phyloP scores from a whole-genome alignment of 176 grass and related monocot genomes.

The Musa schizocarpa region DNA sequence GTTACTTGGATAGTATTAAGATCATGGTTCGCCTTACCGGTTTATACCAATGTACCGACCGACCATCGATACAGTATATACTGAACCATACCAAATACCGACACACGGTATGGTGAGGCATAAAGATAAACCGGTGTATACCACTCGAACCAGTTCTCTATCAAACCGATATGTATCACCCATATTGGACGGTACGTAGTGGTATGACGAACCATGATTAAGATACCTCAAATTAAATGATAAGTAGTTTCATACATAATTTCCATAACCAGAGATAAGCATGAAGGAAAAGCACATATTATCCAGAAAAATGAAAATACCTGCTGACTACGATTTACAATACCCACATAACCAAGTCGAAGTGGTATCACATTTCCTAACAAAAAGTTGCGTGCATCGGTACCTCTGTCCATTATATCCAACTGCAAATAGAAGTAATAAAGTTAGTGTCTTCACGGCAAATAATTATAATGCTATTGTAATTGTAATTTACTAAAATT shows the following conservation, averaged over 20 bases:
- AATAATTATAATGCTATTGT: conserved; percentile 6
- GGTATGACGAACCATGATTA: not conserved
- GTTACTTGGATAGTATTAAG: not conserved
- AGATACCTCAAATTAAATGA: too few relatives aligned
- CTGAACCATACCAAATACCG: too few relatives aligned
- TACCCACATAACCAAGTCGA: conserved; percentile 77
- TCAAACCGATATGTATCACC: too few relatives aligned
- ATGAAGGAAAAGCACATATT: not conserved
- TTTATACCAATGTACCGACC: too few relatives aligned
- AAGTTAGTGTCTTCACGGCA: conserved; percentile 22
- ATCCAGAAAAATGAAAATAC: conserved; percentile 31
- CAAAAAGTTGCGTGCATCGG: conserved; percentile 89
- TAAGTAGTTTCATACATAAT: too few relatives aligned
- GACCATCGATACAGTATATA: too few relatives aligned
- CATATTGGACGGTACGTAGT: too few relatives aligned
- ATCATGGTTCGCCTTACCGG: too few relatives aligned
- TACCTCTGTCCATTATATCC: conserved; percentile 99
- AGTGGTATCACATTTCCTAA: conserved; percentile 90
- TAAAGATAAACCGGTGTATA: too few relatives aligned
- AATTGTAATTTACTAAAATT: not conserved
- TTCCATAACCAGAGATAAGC: not conserved
- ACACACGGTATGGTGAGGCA: too few relatives aligned
- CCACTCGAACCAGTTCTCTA: too few relatives aligned
- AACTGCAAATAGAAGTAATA: conserved; percentile 42
- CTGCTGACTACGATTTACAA: conserved; percentile 96